phyloP scores from a whole-genome alignment of 2,329 filamentous ascomycete species.

The Balansia obtecta region DNA sequence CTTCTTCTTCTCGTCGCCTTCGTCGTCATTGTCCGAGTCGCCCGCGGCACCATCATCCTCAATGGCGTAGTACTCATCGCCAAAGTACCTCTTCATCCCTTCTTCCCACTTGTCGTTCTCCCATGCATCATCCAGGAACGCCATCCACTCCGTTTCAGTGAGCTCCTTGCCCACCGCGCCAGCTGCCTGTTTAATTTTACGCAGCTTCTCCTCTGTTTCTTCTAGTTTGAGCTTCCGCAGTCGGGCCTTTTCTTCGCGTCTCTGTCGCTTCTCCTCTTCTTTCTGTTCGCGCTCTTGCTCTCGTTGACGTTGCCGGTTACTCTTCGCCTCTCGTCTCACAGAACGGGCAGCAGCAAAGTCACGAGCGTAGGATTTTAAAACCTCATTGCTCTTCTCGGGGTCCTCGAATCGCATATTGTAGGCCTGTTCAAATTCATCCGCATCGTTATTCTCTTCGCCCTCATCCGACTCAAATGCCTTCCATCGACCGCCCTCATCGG shows the following conservation, averaged over 20 bases:
- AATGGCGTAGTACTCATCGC: conserved; percentile 78
- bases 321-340: conserved; percentile 74
- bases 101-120: conserved; percentile 82
- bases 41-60: conserved; percentile 42
- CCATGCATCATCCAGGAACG: conserved; percentile 77
- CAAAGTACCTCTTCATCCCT: conserved; percentile 81
- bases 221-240: conserved; percentile 82
- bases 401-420: conserved; percentile 97
- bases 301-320: conserved; percentile 61
- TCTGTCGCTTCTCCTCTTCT: conserved; percentile 64
- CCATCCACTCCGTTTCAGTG: conserved; percentile 69
- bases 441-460: conserved; percentile 67
- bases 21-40: conserved; percentile 50
- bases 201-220: conserved; percentile 75
- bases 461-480: conserved; percentile 89
- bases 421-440: conserved; percentile 80
- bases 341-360: conserved; percentile 72
- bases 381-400: conserved; percentile 75
- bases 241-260: conserved; percentile 69
- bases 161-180: conserved; percentile 57
- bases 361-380: conserved; percentile 78
- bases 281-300: conserved; percentile 67
- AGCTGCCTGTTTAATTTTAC: conserved; percentile 79
- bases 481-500: conserved; percentile 52
- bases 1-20: conserved; percentile 44